Base-by-base conservation (phyloP, 2,329 filamentous ascomycete species). In the Zymoseptoria crescenta region DNA sequence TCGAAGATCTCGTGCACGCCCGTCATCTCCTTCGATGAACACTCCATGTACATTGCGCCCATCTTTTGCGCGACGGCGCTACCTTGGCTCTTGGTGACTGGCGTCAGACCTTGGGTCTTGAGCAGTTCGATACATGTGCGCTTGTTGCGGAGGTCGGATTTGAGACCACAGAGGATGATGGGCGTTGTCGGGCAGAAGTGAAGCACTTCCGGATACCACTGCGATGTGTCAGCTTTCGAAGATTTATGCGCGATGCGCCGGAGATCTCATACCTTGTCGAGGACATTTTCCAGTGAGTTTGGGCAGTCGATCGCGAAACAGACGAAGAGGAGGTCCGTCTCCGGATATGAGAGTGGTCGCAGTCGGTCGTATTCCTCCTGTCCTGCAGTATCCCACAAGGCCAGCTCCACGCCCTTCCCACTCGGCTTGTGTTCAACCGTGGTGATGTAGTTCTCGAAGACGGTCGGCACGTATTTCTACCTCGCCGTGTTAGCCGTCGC, bases 391-490 rank as follows among this genome's bases (percentile, higher is more conserved):
- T 99, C 94, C 94, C 94, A 99, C 56, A 99, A 83, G 49, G 94
- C 94, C 62, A 99, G 84, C 79, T 99, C 94, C 67, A 99, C 91
- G 59, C 88, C 92, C 82, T 96, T 97, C 72, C 93, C 92, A 10
- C 88, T 89, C 51, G 86, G 84, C 65, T 86, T 85, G 77, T 99
- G 94, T 61, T 87, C 88, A 59, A 93, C 95, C 75, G 96, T 93
- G 57, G 94, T 96, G 78, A 99, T 97, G 83, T 99, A 99, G 80
- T 99, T 99, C 74, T 99, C 94, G 75, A 99, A 99, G 56, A 99
- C 94, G 1, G 94, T 99, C 3, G 94, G 94, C 49, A 99, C 94
- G 71, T 99, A 99, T 97, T 96, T 97, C 94, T 99, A 70, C 48
- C 5, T 50, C 7, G 24, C 8, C 54, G 24, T 21, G 56, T 71